Evolutionary conservation across 2,329 filamentous ascomycete species (phyloP).

Genomic region (Colletotrichum sp.): DNA sequence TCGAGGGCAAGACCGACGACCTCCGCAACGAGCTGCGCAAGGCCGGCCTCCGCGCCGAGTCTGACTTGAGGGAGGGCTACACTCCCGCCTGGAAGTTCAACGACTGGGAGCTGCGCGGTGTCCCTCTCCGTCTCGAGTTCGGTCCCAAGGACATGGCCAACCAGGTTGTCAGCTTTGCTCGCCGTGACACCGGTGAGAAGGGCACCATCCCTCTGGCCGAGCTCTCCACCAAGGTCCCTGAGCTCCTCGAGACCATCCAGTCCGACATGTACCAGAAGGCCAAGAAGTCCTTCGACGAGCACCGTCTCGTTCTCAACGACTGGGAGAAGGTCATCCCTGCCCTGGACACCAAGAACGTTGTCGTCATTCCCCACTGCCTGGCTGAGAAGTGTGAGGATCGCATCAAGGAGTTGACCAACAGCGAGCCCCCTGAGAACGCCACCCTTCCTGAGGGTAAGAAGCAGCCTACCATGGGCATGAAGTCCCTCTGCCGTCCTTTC

Average conservation of each 20-base stretch:
- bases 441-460: slow-evolving; percentile 58
- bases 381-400: slow-evolving; percentile 85
- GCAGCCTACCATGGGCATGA: slow-evolving; percentile 68
- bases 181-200: slow-evolving; percentile 88
- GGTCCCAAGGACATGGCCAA: slow-evolving; percentile 93
- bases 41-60: slow-evolving; percentile 77
- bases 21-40: slow-evolving; percentile 73
- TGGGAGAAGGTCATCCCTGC: slow-evolving; percentile 93
- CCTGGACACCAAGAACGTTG: slow-evolving; percentile 90
- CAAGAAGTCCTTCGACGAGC: slow-evolving; percentile 76
- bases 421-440: slow-evolving; percentile 51
- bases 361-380: slow-evolving; percentile 89
- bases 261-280: slow-evolving; percentile 80
- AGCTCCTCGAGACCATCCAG: slow-evolving; percentile 89
- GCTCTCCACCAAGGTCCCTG: slow-evolving; percentile 74
- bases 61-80: slow-evolving; percentile 89
- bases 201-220: slow-evolving; percentile 78
- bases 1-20: slow-evolving; percentile 77
- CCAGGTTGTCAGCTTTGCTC: slow-evolving; percentile 81
- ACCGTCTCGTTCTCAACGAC: slow-evolving; percentile 80
- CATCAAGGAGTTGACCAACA: slow-evolving; percentile 91
- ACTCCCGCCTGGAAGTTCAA: slow-evolving; percentile 98
- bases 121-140: slow-evolving; percentile 92
- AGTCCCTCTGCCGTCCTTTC: slow-evolving; percentile 75
- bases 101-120: slow-evolving; percentile 97